These are phyloP conservation scores for Ceratocystiopsis sp. DNA, from an alignment of 2,329 filamentous ascomycete genomes.

Conservation along the genomic window DNA sequence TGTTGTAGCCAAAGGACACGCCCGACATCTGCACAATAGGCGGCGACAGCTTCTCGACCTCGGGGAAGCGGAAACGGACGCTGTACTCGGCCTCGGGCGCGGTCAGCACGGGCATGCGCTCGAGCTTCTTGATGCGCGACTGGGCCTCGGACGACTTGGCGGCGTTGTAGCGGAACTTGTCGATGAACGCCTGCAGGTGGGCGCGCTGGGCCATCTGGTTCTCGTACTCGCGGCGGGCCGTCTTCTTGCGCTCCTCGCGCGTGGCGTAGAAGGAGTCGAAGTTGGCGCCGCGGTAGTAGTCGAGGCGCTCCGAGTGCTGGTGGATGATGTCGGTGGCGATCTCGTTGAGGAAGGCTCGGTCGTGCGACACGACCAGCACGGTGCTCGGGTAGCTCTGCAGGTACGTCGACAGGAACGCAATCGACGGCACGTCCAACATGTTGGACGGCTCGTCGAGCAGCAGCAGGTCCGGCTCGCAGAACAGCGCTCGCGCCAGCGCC, in stretches of 20 bases:
- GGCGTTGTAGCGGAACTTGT: slow-evolving; percentile 99
- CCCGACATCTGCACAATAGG: slow-evolving; percentile 96
- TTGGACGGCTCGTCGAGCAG: slow-evolving; percentile 98
- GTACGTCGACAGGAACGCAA: slow-evolving; percentile 93
- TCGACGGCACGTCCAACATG: slow-evolving; percentile 99
- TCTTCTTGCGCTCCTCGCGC: slow-evolving; percentile 92
- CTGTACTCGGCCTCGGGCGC: slow-evolving; percentile 86
- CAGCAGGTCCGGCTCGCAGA: slow-evolving; percentile 91
- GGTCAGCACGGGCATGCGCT: slow-evolving; percentile 87
- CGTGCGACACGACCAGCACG: slow-evolving; percentile 91
- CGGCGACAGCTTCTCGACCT: slow-evolving; percentile 92
- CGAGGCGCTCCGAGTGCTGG: slow-evolving; percentile 88
- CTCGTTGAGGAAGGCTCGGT: slow-evolving; percentile 97
- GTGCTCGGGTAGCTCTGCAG: slow-evolving; percentile 89
- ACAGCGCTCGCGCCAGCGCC: slow-evolving; percentile 82
- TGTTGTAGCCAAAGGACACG: slow-evolving; percentile 76
- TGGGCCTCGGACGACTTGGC: slow-evolving; percentile 97
- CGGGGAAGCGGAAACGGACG: slow-evolving; percentile 93
- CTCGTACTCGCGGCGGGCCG: slow-evolving; percentile 91
- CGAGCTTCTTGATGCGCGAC: slow-evolving; percentile 96
- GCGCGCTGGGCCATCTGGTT: slow-evolving; percentile 91
- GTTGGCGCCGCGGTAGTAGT: slow-evolving; percentile 97
- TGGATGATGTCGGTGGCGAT: slow-evolving; percentile 98
- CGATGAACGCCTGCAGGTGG: slow-evolving; percentile 94
- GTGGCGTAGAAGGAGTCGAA: slow-evolving; percentile 97